A percentile compares a stretch with the other conserved stretches of the same genome.
Evolutionary conservation across 2,329 filamentous ascomycete species (phyloP).

Genomic region (Fusarium redolens): DNA sequence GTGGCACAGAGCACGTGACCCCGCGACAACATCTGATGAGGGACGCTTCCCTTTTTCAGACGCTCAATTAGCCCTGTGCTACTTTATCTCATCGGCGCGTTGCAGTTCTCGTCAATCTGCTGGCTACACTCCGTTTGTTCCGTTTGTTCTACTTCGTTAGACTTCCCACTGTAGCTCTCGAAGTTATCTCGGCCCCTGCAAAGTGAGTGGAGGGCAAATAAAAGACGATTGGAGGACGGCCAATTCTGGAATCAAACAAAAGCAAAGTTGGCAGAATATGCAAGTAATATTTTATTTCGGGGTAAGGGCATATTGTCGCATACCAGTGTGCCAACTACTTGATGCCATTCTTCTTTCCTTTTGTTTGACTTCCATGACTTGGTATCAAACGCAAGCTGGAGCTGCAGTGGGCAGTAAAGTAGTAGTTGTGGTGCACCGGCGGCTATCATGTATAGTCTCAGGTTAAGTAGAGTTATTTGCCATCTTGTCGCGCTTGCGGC

Average conservation of each 20-base stretch:
- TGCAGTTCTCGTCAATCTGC: neutral
- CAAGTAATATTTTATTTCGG: neutral
- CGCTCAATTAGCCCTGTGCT: neutral
- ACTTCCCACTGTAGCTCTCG: neutral
- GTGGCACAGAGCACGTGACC: conserved; percentile 18
- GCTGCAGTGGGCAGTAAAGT: neutral
- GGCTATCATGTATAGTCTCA: conserved; percentile 9
- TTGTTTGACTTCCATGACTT: neutral
- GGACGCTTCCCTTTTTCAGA: neutral
- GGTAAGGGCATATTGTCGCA: neutral
- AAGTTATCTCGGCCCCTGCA: neutral
- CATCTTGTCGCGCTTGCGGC: conserved; percentile 30
- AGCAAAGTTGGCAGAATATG: conserved; percentile 4
- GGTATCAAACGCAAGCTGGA: neutral
- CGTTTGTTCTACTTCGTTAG: neutral
- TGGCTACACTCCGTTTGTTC: neutral
- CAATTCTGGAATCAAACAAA: conserved; percentile 1
- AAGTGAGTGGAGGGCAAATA: neutral
- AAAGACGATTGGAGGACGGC: neutral
- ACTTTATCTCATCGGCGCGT: neutral
- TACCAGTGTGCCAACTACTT: neutral
- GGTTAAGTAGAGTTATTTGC: conserved; percentile 12
- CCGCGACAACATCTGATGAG: neutral
- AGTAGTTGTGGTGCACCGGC: conserved; percentile 1
- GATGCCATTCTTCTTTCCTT: neutral